These are phyloP conservation scores for Serendipita vermifera DNA, from an alignment of 768 basidiomycete genomes.

Conservation along the genomic window DNA sequence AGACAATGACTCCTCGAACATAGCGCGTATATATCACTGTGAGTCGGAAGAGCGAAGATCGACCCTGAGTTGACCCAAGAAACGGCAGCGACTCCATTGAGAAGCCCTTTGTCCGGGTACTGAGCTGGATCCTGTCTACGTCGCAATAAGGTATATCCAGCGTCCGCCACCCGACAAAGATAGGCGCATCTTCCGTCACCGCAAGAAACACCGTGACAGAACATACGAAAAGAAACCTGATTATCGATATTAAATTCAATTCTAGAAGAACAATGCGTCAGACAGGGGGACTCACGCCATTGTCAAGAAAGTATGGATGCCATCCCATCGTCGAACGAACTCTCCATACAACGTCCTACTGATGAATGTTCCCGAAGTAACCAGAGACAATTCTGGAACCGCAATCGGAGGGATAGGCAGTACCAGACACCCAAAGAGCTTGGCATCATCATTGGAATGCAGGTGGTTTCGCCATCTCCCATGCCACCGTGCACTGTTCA, in stretches of 20 bases:
- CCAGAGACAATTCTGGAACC: not conserved
- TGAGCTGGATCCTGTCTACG: not conserved
- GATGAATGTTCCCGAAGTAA: not conserved
- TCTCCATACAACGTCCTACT: not conserved
- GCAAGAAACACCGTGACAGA: not conserved
- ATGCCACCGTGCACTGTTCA: not conserved
- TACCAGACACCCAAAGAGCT: no score
- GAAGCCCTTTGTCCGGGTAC: not conserved
- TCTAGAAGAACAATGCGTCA: not conserved
- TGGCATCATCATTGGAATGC: not conserved
- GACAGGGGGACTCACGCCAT: not conserved
- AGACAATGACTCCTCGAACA: not conserved
- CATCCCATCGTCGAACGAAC: not conserved
- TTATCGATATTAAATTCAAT: not conserved
- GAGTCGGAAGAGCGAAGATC: slow-evolving; percentile 1
- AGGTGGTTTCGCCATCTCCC: not conserved
- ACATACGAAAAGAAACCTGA: not conserved
- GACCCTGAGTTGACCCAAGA: no score
- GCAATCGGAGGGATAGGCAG: no score
- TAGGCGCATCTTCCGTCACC: not conserved
- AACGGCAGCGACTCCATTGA: no score
- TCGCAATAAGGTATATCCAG: not conserved
- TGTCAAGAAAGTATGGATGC: not conserved
- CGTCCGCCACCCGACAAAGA: not conserved
- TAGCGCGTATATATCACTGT: slow-evolving; percentile 2